Base-by-base conservation (phyloP, 208 protist species). In the Borovskyia barvae region DNA sequence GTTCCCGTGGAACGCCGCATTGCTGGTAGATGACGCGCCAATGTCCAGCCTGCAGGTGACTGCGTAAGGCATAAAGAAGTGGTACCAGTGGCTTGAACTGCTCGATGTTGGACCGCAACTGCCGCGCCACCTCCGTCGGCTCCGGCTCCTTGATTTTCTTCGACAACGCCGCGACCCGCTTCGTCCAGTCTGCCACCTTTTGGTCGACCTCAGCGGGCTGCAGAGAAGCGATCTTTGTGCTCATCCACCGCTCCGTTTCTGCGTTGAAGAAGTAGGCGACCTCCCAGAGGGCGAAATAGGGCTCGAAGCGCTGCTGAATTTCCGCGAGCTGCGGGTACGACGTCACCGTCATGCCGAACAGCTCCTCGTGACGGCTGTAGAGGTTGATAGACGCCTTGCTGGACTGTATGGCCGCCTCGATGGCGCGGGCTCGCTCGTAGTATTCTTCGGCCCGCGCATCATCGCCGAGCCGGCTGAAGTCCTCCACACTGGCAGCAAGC, bases 41-140 rank as follows among this genome's bases (percentile, higher is more conserved):
- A 72, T 98, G 97, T n/a, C 73, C 79, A 9, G 90, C 85, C 61
- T 96, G 84, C 28, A 99, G 65, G 57, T 97, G 96, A 57, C 91
- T 97, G 49, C 93, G 86, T 35, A 99, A 74, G 2, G 90, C 85
- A 53, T 93, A 84, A 15, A 99, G 79, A 1, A 98, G 79, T 5
- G 97, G 96, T 41, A 99, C 79, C 70, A 94, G 84, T 2, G 76
- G 80, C 65, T 88, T 89, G 77, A 98, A 98, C 19, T 72, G 62
- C 20, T 97, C 95, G 33, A 99, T 86, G 65, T 81, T 90, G n/a
- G 89, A 82, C 9, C 83, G 79, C 42, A 97, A 75, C 15, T 72
- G 72, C 55, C 77, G 76, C 40, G 84, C 77, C 29, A 97, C 87
- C 46, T 77, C 75, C 25, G 54, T 80, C 39, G 93, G 90, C 66